Base-by-base conservation (phyloP, 2,329 filamentous ascomycete species). In the Claviceps sp. region DNA sequence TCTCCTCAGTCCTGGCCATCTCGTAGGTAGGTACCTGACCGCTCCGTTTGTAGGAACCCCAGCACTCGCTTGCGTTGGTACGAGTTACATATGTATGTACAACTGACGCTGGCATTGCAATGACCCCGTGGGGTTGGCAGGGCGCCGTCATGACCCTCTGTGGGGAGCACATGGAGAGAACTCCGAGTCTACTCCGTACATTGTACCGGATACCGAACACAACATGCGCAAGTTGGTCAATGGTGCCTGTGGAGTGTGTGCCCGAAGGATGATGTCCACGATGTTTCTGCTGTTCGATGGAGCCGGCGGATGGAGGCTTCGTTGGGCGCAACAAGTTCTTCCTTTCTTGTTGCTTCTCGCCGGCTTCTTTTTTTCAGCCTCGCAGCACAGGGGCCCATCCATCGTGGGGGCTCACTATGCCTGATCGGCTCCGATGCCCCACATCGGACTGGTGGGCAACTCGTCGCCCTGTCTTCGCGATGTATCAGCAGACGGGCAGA, bases 1-100 rank as follows among this genome's bases (percentile, higher is more conserved):
- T 55, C 58, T 59, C 61, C 22, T 22, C 22, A 22, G 22, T 22
- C 22, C 52, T 57, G 58, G 54, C 56, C 56, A 62, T n/a, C 37
- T 16, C n/a, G 51, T 45, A 26, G 24, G 24, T 34, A 46, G 24
- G 24, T 34, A 46, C 47, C 51, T 52, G 64, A 58, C 59, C 58
- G 59, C 55, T 49, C 57, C 61, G 56, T 49, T 57, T 54, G 58
- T 61, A 63, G 61, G 60, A 61, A 60, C 58, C 58, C 57, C 46
- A 54, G 43, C 6, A 45, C 38, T 30, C n/a, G 48, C 37, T 20
- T 24, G 38, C 24, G 37, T 38, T 34, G 49, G 40, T 20, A 20
- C 40, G 9, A 4, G 9, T 34, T 34, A 11, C 26, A n/a, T n/a
- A 6, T 3, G 22, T 24, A 30, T 7, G 7, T 26, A 7, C 26